Evolutionary conservation across 177 flowering plant genomes (phyloP).

Genomic region (Vitis hybrid): DNA sequence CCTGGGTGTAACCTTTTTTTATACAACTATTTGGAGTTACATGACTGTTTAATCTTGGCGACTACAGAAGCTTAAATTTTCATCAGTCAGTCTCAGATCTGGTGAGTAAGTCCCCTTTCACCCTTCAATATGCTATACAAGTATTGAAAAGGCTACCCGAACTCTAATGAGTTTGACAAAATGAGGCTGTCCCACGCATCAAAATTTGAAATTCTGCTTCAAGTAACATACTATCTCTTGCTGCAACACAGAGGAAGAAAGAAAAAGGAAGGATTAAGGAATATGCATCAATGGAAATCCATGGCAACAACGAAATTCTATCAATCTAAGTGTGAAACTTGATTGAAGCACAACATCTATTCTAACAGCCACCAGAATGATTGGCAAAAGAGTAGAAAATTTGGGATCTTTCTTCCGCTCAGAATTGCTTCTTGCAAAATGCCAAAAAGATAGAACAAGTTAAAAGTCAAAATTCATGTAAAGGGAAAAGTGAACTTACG

Average conservation of each 20-base stretch:
- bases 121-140: not conserved
- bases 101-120: not conserved
- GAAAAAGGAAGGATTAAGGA: too few species aligned
- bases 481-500: constrained; percentile 46
- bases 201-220: constrained; percentile 76
- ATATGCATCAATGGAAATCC: not conserved
- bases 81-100: too few species aligned
- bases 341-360: too few species aligned
- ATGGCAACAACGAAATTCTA: not conserved
- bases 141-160: not conserved
- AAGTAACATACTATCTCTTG: constrained; percentile 85
- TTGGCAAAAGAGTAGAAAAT: too few species aligned
- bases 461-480: not conserved
- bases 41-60: too few species aligned
- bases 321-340: not conserved
- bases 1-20: too few species aligned
- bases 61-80: too few species aligned
- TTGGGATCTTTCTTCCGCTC: too few species aligned
- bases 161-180: not conserved
- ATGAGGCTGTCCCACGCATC: constrained; percentile 14
- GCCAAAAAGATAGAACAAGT: too few species aligned
- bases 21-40: too few species aligned
- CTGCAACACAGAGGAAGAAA: constrained; percentile 39
- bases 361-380: too few species aligned
- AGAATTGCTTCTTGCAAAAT: too few species aligned